These are phyloP conservation scores for Huiozyma sinensis DNA, from an alignment of 805 yeast genomes.

Conservation along the genomic window DNA sequence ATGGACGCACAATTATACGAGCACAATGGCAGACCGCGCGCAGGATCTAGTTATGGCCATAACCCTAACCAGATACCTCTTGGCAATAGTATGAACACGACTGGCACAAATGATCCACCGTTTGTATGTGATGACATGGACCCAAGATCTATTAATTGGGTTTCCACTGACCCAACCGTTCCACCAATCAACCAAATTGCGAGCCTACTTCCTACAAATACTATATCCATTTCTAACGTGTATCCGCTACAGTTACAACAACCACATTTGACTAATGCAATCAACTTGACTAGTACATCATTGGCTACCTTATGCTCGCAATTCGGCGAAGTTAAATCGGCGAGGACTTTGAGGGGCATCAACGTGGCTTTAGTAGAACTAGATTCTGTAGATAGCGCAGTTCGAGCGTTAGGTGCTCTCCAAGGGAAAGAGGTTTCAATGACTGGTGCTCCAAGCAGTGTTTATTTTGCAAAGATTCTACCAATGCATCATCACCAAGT, in stretches of 20 bases:
- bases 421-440: constrained; percentile 69
- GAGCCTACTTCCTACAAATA: constrained; percentile 61
- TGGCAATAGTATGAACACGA: not conserved
- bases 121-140: constrained; percentile 48
- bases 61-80: constrained; percentile 2
- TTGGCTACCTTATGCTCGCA: constrained; percentile 48
- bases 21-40: constrained; percentile 12
- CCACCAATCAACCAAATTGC: constrained; percentile 69
- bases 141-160: constrained; percentile 46
- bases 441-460: constrained; percentile 65
- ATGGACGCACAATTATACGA: constrained; percentile 24
- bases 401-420: constrained; percentile 64
- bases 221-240: constrained; percentile 68
- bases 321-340: constrained; percentile 52
- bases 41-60: constrained; percentile 13
- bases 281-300: constrained; percentile 34
- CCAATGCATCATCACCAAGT: constrained; percentile 27
- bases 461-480: constrained; percentile 72
- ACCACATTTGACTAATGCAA: constrained; percentile 35
- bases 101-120: constrained; percentile 10
- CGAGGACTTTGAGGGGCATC: constrained; percentile 44
- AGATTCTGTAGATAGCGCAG: constrained; percentile 59
- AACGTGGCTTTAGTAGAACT: constrained; percentile 62
- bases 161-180: constrained; percentile 60
- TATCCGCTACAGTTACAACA: constrained; percentile 40